Base-by-base conservation (phyloP, 148 eudicot species). In the Diospyros lotus region DNA sequence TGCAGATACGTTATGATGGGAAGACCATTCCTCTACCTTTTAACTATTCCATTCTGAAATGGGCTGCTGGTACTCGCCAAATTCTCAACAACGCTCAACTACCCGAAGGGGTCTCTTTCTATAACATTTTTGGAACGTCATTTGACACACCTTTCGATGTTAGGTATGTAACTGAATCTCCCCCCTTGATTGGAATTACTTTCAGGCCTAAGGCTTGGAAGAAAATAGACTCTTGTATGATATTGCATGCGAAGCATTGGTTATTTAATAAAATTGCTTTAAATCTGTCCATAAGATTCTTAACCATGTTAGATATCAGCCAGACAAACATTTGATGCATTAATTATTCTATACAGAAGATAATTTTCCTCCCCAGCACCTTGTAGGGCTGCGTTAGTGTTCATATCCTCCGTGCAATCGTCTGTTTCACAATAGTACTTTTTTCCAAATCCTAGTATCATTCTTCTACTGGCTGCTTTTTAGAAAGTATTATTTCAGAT, bases 101-200 rank as follows among this genome's bases (percentile, higher is more conserved):
- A 46, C 97, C 94, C 0, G 68, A 84, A 76, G 96, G 97, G 58
- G 82, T 95, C 71, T 75, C 83, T 5, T 95, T 95, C 73, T 92
- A 87, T 69, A 95, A 86, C 89, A 88, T 95, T 55, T 92, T 83
- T 59, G 98, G 98, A 74, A 92, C 90, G 77, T 92, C 94, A 40
- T 86, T 77, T 41, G 97, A 92, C 68, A 90, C 97, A 66, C 97
- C 98, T 76, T 95, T 90, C 78, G 92, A 95, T 86, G 97, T 95
- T 81, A 80, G 96, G 98, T 95, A 84, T 64, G 94, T 82, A 45
- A 10, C 64, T 28, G 11, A 56, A 48, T 2, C 45, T 38, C 14
- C 9, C 3, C 15, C 11, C 70, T 3, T 15, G 9, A 41, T 55
- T 43, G 15, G 54, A 51, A 75, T 64, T 2, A 15, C 56, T 54